Evolutionary conservation across 1,284 basidiomycete species (phyloP).

Genomic region (Serendipita sp.): DNA sequence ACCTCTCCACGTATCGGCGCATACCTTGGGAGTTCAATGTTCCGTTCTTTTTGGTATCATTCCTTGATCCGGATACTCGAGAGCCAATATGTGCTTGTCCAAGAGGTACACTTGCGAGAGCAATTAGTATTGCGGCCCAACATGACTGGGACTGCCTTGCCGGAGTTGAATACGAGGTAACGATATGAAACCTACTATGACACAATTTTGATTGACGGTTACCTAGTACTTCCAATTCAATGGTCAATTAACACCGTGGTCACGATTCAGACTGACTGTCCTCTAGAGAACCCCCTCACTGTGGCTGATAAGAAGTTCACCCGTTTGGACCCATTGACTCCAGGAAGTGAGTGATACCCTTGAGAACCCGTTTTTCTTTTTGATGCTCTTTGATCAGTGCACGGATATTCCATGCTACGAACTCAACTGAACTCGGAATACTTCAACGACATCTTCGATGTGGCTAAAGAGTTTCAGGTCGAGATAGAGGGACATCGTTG

Average conservation of each 20-base stretch:
- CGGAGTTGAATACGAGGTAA: constrained; percentile 83
- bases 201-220: not conserved
- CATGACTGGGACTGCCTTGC: constrained; percentile 52
- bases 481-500: constrained; percentile 83
- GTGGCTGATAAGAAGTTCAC: constrained; percentile 67
- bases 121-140: constrained; percentile 35
- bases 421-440: constrained; percentile 82
- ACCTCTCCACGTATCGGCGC: constrained; percentile 71
- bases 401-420: constrained; percentile 81
- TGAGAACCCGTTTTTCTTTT: constrained; percentile 3
- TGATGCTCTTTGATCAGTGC: constrained; percentile 40
- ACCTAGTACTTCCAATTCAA: constrained; percentile 81
- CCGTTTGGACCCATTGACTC: constrained; percentile 65
- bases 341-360: constrained; percentile 60
- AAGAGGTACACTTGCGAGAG: constrained; percentile 58
- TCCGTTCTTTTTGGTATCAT: constrained; percentile 86
- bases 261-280: too few relatives aligned
- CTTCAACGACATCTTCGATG: constrained; percentile 80
- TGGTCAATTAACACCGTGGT: constrained; percentile 28
- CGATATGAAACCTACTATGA: constrained; percentile 15
- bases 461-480: constrained; percentile 59
- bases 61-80: constrained; percentile 71
- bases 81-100: constrained; percentile 73
- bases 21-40: constrained; percentile 88
- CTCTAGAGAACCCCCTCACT: constrained; percentile 61